These are phyloP conservation scores for Arabidopsis thaliana DNA, from an alignment of 345 rosid species.

Conservation along the genomic window TAIR10.1 NC_003074.8:23355501-23356000, in stretches of 20 bases:
- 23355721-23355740: conserved; percentile 15
- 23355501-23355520: conserved; percentile 6
- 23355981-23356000: conserved; percentile 34
- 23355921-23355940: not conserved
- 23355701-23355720: not conserved
- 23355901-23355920: conserved; percentile 40
- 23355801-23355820: not conserved
- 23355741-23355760: not conserved
- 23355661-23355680: conserved; percentile 44
- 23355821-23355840: not conserved
- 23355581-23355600: not conserved
- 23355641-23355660: conserved; percentile 24
- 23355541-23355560: conserved; percentile 1
- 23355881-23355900: conserved; percentile 35
- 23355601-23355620: not conserved
- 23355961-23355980: conserved; percentile 16
- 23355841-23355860: conserved; percentile 31
- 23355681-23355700: conserved; percentile 25
- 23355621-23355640: not conserved
- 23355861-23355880: conserved; percentile 46
- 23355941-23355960: not conserved
- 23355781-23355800: not conserved
- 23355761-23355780: not conserved
- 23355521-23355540: conserved; percentile 37
- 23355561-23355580: not conserved